Percentiles rank a stretch among this genome's conserved stretches.
Conservation (phyloP, 352 stramenopile species). For the Globisporangium yorkense region DNA sequence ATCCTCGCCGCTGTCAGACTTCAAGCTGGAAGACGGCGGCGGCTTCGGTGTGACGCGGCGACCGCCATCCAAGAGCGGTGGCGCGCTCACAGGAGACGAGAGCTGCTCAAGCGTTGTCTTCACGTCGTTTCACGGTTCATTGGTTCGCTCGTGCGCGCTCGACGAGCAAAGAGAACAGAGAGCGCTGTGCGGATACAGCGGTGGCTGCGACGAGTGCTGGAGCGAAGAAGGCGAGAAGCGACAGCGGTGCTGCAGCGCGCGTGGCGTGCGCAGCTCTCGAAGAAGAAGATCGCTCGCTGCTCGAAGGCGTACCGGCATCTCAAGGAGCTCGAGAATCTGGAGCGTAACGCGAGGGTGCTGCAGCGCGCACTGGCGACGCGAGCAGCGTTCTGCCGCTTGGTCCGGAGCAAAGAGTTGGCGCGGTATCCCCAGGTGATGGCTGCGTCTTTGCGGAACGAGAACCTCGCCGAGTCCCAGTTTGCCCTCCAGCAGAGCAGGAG, state of each 20-base stretch:
- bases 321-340: slow-evolving; percentile 19
- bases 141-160: slow-evolving; percentile 4
- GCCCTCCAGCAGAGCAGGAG: slow-evolving; percentile 15
- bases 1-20: slow-evolving; percentile 31
- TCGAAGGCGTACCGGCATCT: slow-evolving; percentile 23
- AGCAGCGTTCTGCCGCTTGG: slow-evolving; percentile 23
- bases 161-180: not conserved
- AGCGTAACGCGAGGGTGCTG: slow-evolving; percentile 34
- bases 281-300: slow-evolving; percentile 27
- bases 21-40: slow-evolving; percentile 12
- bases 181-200: slow-evolving; percentile 21
- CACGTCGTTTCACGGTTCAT: slow-evolving; percentile 21
- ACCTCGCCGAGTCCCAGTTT: not conserved
- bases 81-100: slow-evolving; percentile 7
- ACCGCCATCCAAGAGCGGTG: slow-evolving; percentile 32
- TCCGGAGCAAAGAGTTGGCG: slow-evolving; percentile 20
- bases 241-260: slow-evolving; percentile 29
- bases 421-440: slow-evolving; percentile 23
- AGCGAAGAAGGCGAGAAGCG: slow-evolving; percentile 8
- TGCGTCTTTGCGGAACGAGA: not conserved
- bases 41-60: slow-evolving; percentile 16
- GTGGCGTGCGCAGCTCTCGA: slow-evolving; percentile 36
- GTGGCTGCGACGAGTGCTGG: slow-evolving; percentile 16
- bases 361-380: slow-evolving; percentile 32
- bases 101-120: slow-evolving; percentile 12